phyloP scores from a whole-genome alignment of 148 eudicot genomes.

The Vaccinium corymbosum region DNA sequence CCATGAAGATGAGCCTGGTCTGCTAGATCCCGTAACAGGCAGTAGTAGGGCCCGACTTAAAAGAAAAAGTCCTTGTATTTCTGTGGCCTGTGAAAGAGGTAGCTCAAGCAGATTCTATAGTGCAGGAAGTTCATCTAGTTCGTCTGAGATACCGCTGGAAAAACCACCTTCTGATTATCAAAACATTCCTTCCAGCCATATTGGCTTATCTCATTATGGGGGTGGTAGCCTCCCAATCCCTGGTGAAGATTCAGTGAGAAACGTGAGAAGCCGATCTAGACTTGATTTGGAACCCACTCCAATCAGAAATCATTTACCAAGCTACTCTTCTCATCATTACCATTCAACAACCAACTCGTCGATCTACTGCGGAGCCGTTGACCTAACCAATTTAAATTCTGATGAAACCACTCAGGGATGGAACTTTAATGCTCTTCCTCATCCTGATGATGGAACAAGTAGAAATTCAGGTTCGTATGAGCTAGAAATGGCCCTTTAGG shows the following conservation, averaged over 20 bases:
- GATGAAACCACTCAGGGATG: constrained; percentile 18
- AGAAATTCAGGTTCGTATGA: constrained; percentile 21
- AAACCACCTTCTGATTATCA: constrained; percentile 20
- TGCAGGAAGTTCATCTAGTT: constrained; percentile 31
- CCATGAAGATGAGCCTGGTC: constrained; percentile 12
- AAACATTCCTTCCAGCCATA: not conserved
- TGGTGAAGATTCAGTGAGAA: constrained; percentile 29
- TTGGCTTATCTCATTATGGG: constrained; percentile 18
- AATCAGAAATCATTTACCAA: constrained; percentile 20
- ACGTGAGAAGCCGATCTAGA: constrained; percentile 32
- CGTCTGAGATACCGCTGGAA: constrained; percentile 19
- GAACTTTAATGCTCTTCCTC: constrained; percentile 17
- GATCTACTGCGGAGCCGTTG: constrained; percentile 7
- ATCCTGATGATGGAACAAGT: constrained; percentile 18
- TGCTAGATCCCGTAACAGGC: constrained; percentile 14
- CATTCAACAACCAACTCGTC: constrained; percentile 20
- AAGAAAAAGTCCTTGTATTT: constrained; percentile 24
- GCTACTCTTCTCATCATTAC: constrained; percentile 24
- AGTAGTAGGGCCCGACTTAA: constrained; percentile 20
- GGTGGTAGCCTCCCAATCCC: constrained; percentile 20
- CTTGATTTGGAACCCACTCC: constrained; percentile 18
- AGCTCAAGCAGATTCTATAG: constrained; percentile 27
- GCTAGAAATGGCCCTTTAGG: not conserved
- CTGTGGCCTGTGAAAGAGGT: constrained; percentile 20
- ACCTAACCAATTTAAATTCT: constrained; percentile 12